Percentiles rank a stretch among this genome's conserved stretches.
Conservation (phyloP, 1,139 yeast genomes). For the Suzukiozyma palmioleophila region DNA sequence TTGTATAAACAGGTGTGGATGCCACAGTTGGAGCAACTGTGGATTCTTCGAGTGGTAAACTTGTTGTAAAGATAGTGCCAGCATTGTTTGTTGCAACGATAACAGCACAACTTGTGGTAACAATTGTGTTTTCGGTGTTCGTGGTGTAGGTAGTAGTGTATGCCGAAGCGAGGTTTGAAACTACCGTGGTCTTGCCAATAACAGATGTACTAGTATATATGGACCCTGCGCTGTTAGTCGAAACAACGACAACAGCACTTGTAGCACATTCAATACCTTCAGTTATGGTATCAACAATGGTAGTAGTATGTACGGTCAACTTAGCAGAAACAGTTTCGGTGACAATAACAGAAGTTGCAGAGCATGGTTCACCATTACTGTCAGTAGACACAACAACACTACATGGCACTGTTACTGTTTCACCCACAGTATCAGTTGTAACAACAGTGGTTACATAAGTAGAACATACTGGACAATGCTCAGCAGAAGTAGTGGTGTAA, state of each 20-base stretch:
- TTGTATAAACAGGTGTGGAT: too few species aligned
- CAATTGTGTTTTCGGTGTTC: neutral
- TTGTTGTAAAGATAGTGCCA: neutral
- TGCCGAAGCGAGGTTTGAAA: neutral
- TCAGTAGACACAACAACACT: slow-evolving; percentile 8
- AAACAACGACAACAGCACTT: neutral
- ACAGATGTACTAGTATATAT: neutral
- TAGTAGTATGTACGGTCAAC: neutral
- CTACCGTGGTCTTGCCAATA: neutral
- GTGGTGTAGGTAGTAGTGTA: neutral
- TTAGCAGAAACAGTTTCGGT: slow-evolving; percentile 6
- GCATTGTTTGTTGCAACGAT: neutral
- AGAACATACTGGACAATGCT: neutral
- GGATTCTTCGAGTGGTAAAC: neutral
- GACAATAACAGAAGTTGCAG: slow-evolving; percentile 6
- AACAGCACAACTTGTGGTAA: neutral
- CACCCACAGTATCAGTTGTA: neutral
- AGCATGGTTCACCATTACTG: neutral
- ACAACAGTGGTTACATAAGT: slow-evolving; percentile 1
- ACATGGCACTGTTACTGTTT: slow-evolving; percentile 6
- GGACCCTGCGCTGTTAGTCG: neutral
- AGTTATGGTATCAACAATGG: slow-evolving; percentile 13
- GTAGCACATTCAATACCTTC: slow-evolving; percentile 12
- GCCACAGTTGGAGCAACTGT: too few species aligned
- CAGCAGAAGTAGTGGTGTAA: too few species aligned